Conservation (phyloP, 331 rosid species). For the Dryas integrifolia region DNA sequence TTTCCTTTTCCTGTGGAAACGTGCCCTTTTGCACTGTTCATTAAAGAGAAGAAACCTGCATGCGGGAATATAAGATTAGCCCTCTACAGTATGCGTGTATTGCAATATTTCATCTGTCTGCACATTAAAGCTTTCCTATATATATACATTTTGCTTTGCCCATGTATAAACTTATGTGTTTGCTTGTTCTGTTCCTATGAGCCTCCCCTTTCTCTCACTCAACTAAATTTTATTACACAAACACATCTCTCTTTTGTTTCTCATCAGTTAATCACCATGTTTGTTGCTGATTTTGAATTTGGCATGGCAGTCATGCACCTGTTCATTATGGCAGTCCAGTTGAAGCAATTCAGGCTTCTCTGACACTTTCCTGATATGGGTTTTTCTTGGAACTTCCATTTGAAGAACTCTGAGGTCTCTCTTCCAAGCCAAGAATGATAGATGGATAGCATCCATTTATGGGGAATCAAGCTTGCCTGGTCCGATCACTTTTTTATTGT, state of each 20-base stretch:
- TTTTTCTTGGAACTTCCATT: slow-evolving; percentile 17
- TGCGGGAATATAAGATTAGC: slow-evolving; percentile 63
- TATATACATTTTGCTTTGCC: not conserved
- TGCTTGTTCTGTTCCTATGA: not conserved
- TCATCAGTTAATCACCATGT: slow-evolving; percentile 16
- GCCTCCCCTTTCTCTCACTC: not conserved
- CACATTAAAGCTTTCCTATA: not conserved
- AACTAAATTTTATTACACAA: not conserved
- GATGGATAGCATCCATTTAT: slow-evolving; percentile 8
- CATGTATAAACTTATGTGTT: not conserved
- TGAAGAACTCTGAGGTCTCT: slow-evolving; percentile 25
- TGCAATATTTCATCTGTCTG: slow-evolving; percentile 33
- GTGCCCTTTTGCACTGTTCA: slow-evolving; percentile 56
- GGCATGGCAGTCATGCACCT: not conserved
- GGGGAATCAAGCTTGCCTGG: slow-evolving; percentile 82
- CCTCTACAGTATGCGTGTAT: slow-evolving; percentile 48
- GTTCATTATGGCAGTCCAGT: not conserved
- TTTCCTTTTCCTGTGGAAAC: slow-evolving; percentile 47
- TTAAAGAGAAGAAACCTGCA: slow-evolving; percentile 52
- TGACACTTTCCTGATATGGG: slow-evolving; percentile 21
- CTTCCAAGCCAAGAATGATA: not conserved
- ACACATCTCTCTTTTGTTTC: not conserved
- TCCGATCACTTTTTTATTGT: slow-evolving; percentile 42
- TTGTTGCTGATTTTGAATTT: slow-evolving; percentile 9
- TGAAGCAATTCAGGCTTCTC: slow-evolving; percentile 19